These are phyloP conservation scores for Candida sithepensis DNA, from an alignment of 805 yeast species.

Conservation along the genomic window DNA sequence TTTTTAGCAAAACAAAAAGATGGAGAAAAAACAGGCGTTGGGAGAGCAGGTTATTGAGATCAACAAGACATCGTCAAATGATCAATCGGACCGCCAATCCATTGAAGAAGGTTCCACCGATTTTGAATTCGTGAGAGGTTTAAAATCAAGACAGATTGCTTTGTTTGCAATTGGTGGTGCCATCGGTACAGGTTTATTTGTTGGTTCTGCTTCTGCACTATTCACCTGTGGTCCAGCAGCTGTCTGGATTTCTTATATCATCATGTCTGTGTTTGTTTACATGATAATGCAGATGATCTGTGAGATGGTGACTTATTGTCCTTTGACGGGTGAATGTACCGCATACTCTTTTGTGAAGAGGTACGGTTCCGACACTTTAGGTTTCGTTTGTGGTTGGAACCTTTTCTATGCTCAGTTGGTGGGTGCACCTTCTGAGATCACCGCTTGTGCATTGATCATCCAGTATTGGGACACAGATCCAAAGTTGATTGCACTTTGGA, in stretches of 20 bases:
- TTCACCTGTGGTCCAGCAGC: slow-evolving; percentile 31
- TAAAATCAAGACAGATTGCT: slow-evolving; percentile 49
- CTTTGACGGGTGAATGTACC: slow-evolving; percentile 50
- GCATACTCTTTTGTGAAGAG: slow-evolving; percentile 24
- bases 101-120: too few species aligned
- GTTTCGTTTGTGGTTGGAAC: slow-evolving; percentile 35
- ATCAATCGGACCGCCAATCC: too few species aligned
- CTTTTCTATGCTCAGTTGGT: slow-evolving; percentile 32
- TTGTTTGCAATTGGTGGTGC: slow-evolving; percentile 71
- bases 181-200: slow-evolving; percentile 62
- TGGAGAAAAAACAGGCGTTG: too few species aligned
- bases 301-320: slow-evolving; percentile 61
- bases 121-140: slow-evolving; percentile 23
- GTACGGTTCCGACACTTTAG: slow-evolving; percentile 28
- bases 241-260: slow-evolving; percentile 55
- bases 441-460: slow-evolving; percentile 58
- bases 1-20: too few species aligned
- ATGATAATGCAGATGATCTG: slow-evolving; percentile 62
- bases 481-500: slow-evolving; percentile 45
- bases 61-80: too few species aligned
- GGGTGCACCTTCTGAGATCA: slow-evolving; percentile 45
- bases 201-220: slow-evolving; percentile 44
- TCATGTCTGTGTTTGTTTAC: slow-evolving; percentile 61
- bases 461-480: slow-evolving; percentile 46
- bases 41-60: too few species aligned